A percentile compares a stretch with the other conserved stretches of the same genome.
Conservation (phyloP, 306 rosid species). For the Cicer chorassanicum region DNA sequence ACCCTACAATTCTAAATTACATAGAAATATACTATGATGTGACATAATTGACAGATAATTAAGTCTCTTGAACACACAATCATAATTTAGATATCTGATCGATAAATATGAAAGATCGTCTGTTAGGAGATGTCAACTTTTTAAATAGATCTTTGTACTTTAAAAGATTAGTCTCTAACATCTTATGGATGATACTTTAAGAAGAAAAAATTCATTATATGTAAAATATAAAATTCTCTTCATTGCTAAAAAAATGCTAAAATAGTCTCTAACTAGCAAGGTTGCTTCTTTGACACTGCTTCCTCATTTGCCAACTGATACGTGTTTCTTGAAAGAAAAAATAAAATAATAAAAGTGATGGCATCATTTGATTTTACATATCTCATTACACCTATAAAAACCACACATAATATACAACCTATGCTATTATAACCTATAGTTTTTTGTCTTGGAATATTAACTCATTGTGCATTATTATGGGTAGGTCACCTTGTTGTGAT, state of each 20-base stretch:
- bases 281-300: constrained; percentile 46
- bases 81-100: no score
- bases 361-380: constrained; percentile 53
- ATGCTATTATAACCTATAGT: constrained; percentile 23
- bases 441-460: constrained; percentile 14
- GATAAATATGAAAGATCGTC: no score
- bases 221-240: constrained; percentile 11
- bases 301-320: constrained; percentile 30
- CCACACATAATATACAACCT: constrained; percentile 39
- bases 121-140: no score
- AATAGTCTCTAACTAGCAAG: constrained; percentile 46
- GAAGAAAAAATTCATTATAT: background rate
- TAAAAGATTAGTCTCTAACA: no score
- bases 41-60: no score
- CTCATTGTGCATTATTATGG: constrained; percentile 62
- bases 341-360: constrained; percentile 13
- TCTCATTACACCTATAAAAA: constrained; percentile 59
- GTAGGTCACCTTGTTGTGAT: constrained; percentile 76
- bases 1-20: constrained; percentile 40
- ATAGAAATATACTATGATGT: background rate
- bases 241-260: constrained; percentile 26
- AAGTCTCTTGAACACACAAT: no score
- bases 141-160: no score
- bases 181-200: no score
- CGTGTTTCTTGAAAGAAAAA: constrained; percentile 41